These are phyloP conservation scores for Aspergillus sp. DNA, from an alignment of 2,329 filamentous ascomycete species.

Conservation along the genomic window DNA sequence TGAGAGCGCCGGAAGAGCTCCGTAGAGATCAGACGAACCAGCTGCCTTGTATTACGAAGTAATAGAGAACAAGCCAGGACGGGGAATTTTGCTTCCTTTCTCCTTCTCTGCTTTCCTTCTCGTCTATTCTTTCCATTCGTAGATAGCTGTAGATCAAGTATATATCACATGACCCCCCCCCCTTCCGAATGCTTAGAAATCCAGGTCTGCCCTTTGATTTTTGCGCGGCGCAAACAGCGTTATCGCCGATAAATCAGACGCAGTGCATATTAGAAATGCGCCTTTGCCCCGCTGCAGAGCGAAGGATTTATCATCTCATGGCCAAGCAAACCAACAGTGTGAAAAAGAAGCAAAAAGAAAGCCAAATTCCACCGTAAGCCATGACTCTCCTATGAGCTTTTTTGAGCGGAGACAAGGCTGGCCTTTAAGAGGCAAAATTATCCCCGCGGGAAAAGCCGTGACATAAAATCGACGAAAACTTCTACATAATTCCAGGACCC, in stretches of 20 bases:
- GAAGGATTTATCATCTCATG: not conserved
- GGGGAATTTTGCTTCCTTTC: too few relatives aligned
- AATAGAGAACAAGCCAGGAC: too few relatives aligned
- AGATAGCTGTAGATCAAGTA: not conserved
- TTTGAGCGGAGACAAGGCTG: not conserved
- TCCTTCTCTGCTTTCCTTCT: too few relatives aligned
- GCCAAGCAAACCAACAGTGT: not conserved
- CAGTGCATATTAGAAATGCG: not conserved
- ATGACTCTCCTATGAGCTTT: not conserved
- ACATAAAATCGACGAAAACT: conserved; percentile 2
- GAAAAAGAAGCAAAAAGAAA: not conserved
- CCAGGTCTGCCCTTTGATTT: not conserved
- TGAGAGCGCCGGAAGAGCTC: too few relatives aligned
- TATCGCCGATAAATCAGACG: conserved; percentile 9
- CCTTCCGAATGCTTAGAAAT: conserved; percentile 16
- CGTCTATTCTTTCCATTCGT: too few relatives aligned
- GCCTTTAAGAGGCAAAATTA: not conserved
- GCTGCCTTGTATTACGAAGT: too few relatives aligned
- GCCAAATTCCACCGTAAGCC: not conserved
- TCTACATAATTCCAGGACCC: not conserved
- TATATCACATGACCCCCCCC: conserved; percentile 1
- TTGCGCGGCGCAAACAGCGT: not conserved
- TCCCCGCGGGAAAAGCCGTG: not conserved
- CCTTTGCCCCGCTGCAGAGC: conserved; percentile 12
- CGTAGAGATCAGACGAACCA: too few relatives aligned